A percentile compares a stretch with the other conserved stretches of the same genome.
These are phyloP conservation scores for Leptoxyphium fumago DNA, from an alignment of 2,329 filamentous ascomycete genomes.

Conservation along the genomic window DNA sequence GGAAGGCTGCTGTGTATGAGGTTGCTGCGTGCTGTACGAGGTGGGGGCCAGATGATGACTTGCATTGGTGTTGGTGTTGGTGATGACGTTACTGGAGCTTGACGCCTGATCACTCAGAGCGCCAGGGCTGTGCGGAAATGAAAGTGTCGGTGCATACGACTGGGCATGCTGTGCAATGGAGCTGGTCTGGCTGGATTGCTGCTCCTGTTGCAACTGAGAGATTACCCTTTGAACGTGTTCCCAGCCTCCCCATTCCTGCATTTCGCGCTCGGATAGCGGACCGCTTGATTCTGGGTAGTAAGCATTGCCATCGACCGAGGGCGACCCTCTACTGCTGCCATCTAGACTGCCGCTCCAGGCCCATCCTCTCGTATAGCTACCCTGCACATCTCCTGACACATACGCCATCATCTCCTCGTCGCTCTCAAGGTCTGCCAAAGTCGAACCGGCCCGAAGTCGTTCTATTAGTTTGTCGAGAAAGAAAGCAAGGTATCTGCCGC, in stretches of 20 bases:
- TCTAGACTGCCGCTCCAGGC: slow-evolving; percentile 50
- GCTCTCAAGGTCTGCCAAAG: slow-evolving; percentile 32
- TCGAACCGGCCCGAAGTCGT: slow-evolving; percentile 31
- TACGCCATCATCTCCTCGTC: slow-evolving; percentile 88
- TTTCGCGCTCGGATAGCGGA: slow-evolving; percentile 13
- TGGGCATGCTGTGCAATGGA: background rate
- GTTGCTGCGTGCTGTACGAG: background rate
- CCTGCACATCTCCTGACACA: slow-evolving; percentile 74
- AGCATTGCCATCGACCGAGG: background rate
- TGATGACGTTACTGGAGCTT: background rate
- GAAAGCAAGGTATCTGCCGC: slow-evolving; percentile 68
- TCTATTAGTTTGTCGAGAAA: slow-evolving; percentile 57
- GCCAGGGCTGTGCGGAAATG: background rate
- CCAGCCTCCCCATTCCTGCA: slow-evolving; percentile 68
- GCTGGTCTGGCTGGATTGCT: slow-evolving; percentile 13
- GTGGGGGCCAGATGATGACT: background rate
- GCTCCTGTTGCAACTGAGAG: slow-evolving; percentile 37
- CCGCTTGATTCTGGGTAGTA: background rate
- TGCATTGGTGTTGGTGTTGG: too few relatives aligned
- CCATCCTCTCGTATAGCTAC: slow-evolving; percentile 64
- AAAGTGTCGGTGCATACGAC: background rate
- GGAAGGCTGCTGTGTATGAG: background rate
- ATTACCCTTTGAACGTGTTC: slow-evolving; percentile 52
- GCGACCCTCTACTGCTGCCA: slow-evolving; percentile 4
- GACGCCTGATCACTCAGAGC: background rate